Base-by-base conservation (phyloP, 2,329 filamentous ascomycete species). In the Pestalotiopsis sp. region DNA sequence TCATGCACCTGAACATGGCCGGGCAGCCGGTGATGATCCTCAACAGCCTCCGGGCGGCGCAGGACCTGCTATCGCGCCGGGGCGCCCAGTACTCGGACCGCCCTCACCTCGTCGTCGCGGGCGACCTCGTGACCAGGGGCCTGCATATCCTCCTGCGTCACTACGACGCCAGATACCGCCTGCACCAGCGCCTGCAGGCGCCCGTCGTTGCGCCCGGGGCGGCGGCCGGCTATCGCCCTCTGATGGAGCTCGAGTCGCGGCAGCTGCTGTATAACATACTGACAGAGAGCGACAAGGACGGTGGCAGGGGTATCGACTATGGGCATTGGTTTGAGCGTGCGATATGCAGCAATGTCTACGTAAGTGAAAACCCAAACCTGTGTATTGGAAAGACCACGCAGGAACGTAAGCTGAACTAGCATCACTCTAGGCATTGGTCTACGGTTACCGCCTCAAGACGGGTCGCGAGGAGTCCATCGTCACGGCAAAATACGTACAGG, bases 191-290 rank as follows among this genome's bases (percentile, higher is more conserved):
- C 4, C 73, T 85, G 72, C 78, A 78, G 69, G 78, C 74, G 20
- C 79, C 77, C 17, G 74, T 80, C 17, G 77, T 81, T 0, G 76
- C 71, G 3, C 60, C 69, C 0, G 72, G 70, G 69, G 78, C 74
- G 52, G 79, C 65, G 61, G 72, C 72, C 2, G 78, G 76, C 0
- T 86, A 85, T 67, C 76, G 76, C 17, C 74, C 77, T 0, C 71
- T 86, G 0, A 83, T 85, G 70, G 81, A 84, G 11, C 76, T 85
- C 5, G 85, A 86, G 70, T 82, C 80, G 36, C 81, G 79, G 66
- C 82, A 85, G 64, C 71, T 85, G 0, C 69, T 86, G 1, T 75
- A 75, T 17, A 82, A 85, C 13, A 72, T 86, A 0, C 69, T 86
- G n/a, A 69, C 72, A 1, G 75, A 77, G 1, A 66, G 76, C 63